Evolutionary conservation across 2,329 filamentous ascomycete species (phyloP).

Genomic region (Geoglossum cookeanum): DNA sequence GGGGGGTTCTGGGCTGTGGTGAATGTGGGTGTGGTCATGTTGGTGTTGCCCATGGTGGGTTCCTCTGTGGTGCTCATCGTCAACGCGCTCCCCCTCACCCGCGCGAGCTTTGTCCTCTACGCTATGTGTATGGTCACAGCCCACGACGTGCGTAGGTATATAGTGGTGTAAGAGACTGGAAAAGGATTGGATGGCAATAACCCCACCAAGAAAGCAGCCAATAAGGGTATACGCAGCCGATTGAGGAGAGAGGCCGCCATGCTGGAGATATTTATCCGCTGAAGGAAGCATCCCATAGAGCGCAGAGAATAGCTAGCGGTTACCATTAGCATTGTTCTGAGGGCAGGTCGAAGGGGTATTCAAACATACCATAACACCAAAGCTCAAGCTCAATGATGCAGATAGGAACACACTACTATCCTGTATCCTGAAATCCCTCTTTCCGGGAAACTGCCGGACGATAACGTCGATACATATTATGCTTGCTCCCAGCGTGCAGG

Average conservation of each 20-base stretch:
- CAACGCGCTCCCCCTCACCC: constrained; percentile 11
- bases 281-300: constrained; percentile 87
- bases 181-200: constrained; percentile 25
- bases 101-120: constrained; percentile 18
- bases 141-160: constrained; percentile 30
- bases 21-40: not conserved
- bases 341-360: too few relatives aligned
- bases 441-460: constrained; percentile 51
- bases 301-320: constrained; percentile 61
- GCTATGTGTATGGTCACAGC: constrained; percentile 27
- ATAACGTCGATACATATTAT: constrained; percentile 77
- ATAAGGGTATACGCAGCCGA: constrained; percentile 35
- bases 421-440: constrained; percentile 66
- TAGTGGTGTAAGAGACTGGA: constrained; percentile 26
- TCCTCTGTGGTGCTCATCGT: constrained; percentile 8
- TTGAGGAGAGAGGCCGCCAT: constrained; percentile 46
- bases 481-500: constrained; percentile 49
- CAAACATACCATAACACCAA: constrained; percentile 72
- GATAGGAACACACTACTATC: constrained; percentile 80
- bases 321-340: constrained; percentile 1
- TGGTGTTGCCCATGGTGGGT: not conserved
- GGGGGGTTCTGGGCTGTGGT: not conserved
- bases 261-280: constrained; percentile 55
- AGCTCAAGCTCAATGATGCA: constrained; percentile 75
- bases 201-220: constrained; percentile 27